Evolutionary conservation across 192 early-diverging fungal genomes (phyloP), one percentile per base, ranked within the genome.

Genomic region (Podila minutissima): DNA sequence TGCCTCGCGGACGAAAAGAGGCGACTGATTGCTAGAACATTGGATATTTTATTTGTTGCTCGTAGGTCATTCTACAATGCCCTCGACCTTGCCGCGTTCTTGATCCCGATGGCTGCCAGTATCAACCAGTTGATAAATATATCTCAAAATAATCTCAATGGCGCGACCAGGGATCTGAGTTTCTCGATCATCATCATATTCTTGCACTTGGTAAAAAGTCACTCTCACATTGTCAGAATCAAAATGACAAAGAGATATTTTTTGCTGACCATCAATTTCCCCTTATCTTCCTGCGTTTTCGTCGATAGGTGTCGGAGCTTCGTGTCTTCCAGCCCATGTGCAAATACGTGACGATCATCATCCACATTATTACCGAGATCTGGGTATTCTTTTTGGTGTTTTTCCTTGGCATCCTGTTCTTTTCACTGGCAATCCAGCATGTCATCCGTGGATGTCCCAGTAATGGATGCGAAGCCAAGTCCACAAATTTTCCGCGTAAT

Each of bases 271-370:
- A 35, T 35, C n/a, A 5, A 0, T 35, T 35, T 7, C 33, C 12
- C 38, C 4, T 13, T 4, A 15, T 20, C 8, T 19, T 29, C 33
- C 33, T 55, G 9, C 9, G 5, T 51, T 50, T 24, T 62, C n/a
- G n/a, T n/a, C n/a, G n/a, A n/a, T n/a, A 70, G 68, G 20, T 70
- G 22, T 60, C 51, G 15, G 68, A 70, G n/a, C 48, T 70, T 24
- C 58, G 68, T 15, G 48, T 70, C 2, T 11, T n/a, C 11, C 20
- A 70, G n/a, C 2, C 2, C 5, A 31, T 26, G 5, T 19, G 49
- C 12, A 9, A 24, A 55, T 60, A 60, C 5, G 59, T 50, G 0
- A 31, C 53, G 20, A 72, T 62, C 20, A 31, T 59, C 5, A 38
- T 51, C 8, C 62, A 49, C 6, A 19, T 72, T 31, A 15, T 24